These are phyloP conservation scores for Salinomyces thailandicus DNA, from an alignment of 2,329 filamentous ascomycete genomes.

Conservation along the genomic window DNA sequence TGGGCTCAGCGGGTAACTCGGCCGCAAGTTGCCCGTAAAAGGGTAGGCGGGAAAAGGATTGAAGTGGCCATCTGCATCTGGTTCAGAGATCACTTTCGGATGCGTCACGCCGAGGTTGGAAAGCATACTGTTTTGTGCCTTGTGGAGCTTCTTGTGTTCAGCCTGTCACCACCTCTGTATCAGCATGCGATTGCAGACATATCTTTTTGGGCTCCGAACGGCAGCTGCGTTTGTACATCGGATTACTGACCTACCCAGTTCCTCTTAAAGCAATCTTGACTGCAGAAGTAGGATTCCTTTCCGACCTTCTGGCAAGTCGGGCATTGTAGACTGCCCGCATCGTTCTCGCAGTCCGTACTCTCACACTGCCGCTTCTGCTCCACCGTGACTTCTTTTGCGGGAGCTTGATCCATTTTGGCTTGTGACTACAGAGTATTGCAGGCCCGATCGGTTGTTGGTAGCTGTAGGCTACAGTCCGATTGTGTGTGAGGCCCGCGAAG, in stretches of 20 bases:
- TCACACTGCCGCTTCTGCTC: conserved; percentile 59
- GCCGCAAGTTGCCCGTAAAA: conserved; percentile 71
- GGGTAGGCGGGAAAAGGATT: conserved; percentile 86
- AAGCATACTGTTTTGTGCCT: conserved; percentile 59
- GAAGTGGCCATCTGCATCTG: conserved; percentile 72
- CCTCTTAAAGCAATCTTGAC: conserved; percentile 96
- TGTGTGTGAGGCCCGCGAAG: too few relatives aligned
- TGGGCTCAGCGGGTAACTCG: conserved; percentile 59
- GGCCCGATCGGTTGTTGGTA: too few relatives aligned
- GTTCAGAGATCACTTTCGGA: conserved; percentile 80
- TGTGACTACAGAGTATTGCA: too few relatives aligned
- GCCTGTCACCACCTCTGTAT: conserved; percentile 20
- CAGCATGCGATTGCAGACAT: background rate
- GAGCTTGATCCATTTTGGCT: conserved; percentile 13
- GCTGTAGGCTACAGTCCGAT: too few relatives aligned
- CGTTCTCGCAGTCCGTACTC: conserved; percentile 74
- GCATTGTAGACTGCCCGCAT: conserved; percentile 78
- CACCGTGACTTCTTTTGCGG: conserved; percentile 24
- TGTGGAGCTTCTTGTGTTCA: conserved; percentile 76
- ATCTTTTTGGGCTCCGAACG: background rate
- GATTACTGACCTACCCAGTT: conserved; percentile 76
- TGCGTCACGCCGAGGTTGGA: conserved; percentile 59
- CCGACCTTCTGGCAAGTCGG: conserved; percentile 88
- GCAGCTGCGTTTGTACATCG: too few relatives aligned
- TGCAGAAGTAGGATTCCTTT: conserved; percentile 91